Evolutionary conservation across 2,329 filamentous ascomycete species (phyloP).

Genomic region (Botrytis byssoidea): DNA sequence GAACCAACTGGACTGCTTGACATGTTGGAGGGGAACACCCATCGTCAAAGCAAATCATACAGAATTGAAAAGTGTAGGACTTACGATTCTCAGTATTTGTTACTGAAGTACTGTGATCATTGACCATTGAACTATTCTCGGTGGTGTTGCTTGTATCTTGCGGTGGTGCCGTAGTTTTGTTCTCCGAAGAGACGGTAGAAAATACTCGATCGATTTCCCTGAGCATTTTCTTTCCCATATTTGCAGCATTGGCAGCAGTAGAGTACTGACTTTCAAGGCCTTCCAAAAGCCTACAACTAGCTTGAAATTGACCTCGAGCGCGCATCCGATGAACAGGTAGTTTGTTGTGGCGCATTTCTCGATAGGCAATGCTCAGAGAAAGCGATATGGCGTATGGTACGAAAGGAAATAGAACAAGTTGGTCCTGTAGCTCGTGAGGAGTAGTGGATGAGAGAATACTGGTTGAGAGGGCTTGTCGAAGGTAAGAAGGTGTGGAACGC

Average conservation of each 20-base stretch:
- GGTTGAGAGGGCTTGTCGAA: slow-evolving; percentile 30
- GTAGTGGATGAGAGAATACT: slow-evolving; percentile 27
- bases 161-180: background rate
- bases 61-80: background rate
- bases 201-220: slow-evolving; percentile 33
- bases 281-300: slow-evolving; percentile 53
- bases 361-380: slow-evolving; percentile 60
- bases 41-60: too few relatives aligned
- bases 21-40: background rate
- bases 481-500: slow-evolving; percentile 29
- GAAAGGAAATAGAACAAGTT: slow-evolving; percentile 51
- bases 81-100: slow-evolving; percentile 10
- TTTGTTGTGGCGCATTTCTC: slow-evolving; percentile 61
- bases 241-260: slow-evolving; percentile 45
- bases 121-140: background rate
- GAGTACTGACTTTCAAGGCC: slow-evolving; percentile 57
- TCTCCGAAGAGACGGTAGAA: slow-evolving; percentile 21
- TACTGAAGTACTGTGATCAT: background rate
- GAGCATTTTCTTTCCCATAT: slow-evolving; percentile 31
- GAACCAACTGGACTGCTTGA: background rate
- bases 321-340: slow-evolving; percentile 57
- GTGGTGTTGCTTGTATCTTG: background rate
- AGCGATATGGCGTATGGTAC: slow-evolving; percentile 62
- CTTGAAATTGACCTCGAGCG: slow-evolving; percentile 54
- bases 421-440: slow-evolving; percentile 40